These are phyloP conservation scores for Mycena epipterygia DNA, from an alignment of 768 basidiomycete species.

Conservation along the genomic window DNA sequence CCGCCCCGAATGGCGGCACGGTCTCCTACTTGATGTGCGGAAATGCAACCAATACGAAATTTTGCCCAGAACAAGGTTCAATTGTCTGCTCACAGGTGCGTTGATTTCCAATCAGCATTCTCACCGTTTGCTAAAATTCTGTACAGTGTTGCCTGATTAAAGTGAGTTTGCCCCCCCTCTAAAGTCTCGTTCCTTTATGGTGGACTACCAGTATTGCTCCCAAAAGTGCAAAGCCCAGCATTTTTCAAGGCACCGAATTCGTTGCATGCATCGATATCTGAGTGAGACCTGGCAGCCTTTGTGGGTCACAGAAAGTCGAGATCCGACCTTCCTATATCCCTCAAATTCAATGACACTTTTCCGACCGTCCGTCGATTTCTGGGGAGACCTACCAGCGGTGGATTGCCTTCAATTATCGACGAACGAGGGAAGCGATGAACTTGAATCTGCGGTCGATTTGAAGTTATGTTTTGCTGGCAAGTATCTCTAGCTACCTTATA, in stretches of 20 bases:
- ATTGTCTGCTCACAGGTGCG: constrained; percentile 40
- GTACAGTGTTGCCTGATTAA: constrained; percentile 47
- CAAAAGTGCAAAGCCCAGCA: constrained; percentile 48
- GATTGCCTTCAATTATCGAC: constrained; percentile 43
- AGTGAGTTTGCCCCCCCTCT: constrained; percentile 13
- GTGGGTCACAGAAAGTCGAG: constrained; percentile 45
- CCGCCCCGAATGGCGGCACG: constrained; percentile 40
- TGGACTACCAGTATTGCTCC: constrained; percentile 48
- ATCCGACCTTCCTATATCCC: constrained; percentile 39
- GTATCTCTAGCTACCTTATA: neutral
- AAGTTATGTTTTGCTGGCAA: constrained; percentile 47
- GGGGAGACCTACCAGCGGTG: constrained; percentile 46
- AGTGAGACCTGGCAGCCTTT: constrained; percentile 46
- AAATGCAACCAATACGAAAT: constrained; percentile 32
- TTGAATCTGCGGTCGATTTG: constrained; percentile 29
- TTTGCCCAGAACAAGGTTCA: constrained; percentile 37
- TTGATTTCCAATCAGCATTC: constrained; percentile 29
- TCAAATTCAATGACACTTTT: constrained; percentile 24
- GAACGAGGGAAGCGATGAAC: constrained; percentile 38
- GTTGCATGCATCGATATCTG: constrained; percentile 45
- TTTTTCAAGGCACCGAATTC: constrained; percentile 45
- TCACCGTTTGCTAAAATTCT: constrained; percentile 6
- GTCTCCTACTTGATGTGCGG: constrained; percentile 44
- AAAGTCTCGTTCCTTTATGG: neutral
- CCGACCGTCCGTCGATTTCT: constrained; percentile 32